These are phyloP conservation scores for Phoenix dactylifera DNA, from an alignment of 176 grass and related monocot species.

Conservation along the genomic window DNA sequence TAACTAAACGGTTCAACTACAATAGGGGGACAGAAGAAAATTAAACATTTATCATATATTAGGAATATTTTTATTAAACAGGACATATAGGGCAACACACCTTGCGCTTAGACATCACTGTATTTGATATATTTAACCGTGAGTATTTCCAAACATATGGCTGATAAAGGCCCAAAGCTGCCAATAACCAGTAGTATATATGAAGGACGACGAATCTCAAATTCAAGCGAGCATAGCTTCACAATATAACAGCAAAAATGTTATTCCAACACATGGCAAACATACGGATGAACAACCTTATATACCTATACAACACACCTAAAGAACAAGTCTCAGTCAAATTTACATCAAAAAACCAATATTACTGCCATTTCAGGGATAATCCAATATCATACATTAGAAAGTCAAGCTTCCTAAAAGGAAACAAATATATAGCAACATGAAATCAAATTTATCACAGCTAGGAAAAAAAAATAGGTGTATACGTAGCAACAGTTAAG, in stretches of 20 bases:
- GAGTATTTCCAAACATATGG: constrained; percentile 99
- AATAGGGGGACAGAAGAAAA: constrained; percentile 3
- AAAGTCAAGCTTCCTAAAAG: too few relatives aligned
- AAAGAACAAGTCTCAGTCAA: too few relatives aligned
- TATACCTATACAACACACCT: too few relatives aligned
- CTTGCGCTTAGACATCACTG: constrained; percentile 98
- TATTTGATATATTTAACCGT: constrained; percentile 88
- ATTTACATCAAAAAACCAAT: too few relatives aligned
- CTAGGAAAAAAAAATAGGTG: too few relatives aligned
- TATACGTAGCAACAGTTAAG: too few relatives aligned
- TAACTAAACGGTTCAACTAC: constrained; percentile 87
- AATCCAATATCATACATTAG: too few relatives aligned
- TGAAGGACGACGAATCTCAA: constrained; percentile 92
- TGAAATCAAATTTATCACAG: too few relatives aligned
- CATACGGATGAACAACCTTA: neutral
- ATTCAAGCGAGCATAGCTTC: constrained; percentile 71
- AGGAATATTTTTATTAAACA: neutral
- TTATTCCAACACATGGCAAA: neutral
- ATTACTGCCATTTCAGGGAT: too few relatives aligned
- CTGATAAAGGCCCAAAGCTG: constrained; percentile 77
- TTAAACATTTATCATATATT: constrained; percentile 11
- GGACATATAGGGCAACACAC: constrained; percentile 23
- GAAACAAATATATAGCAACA: too few relatives aligned
- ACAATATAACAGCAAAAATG: constrained; percentile 17
- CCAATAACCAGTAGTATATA: constrained; percentile 96